A percentile compares a stretch with the other conserved stretches of the same genome.
These are phyloP conservation scores for Mucor ambiguus DNA, from an alignment of 371 early-diverging fungal genomes.

Conservation along the genomic window DNA sequence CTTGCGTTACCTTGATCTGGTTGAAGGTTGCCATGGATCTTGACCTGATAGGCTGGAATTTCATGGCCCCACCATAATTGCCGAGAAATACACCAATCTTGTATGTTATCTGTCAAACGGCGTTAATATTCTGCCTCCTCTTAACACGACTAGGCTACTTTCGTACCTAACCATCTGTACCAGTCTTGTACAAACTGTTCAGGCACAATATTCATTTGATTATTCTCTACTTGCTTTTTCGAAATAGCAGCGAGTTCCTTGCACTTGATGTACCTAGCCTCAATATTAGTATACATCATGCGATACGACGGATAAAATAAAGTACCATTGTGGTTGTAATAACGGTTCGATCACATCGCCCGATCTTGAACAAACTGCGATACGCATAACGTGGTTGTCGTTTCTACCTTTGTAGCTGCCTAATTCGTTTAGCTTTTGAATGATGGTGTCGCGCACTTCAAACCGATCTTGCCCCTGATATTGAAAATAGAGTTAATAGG, in stretches of 20 bases:
- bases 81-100: constrained; percentile 99
- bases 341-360: constrained; percentile 98
- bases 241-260: constrained; percentile 80
- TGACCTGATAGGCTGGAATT: constrained; percentile 95
- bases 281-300: neutral
- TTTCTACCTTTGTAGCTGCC: constrained; percentile 76
- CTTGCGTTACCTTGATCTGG: constrained; percentile 15
- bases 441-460: constrained; percentile 77
- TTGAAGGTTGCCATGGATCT: constrained; percentile 38
- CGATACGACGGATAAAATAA: neutral
- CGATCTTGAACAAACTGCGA: constrained; percentile 89
- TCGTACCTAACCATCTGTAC: constrained; percentile 92
- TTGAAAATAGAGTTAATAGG: neutral
- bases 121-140: neutral
- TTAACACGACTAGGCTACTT: constrained; percentile 2
- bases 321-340: constrained; percentile 98
- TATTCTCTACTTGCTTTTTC: constrained; percentile 69
- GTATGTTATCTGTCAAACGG: constrained; percentile 69
- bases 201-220: constrained; percentile 82
- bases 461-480: constrained; percentile 74
- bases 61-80: constrained; percentile 99
- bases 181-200: constrained; percentile 84
- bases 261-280: constrained; percentile 82
- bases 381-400: constrained; percentile 84
- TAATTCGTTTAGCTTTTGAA: constrained; percentile 63